Conservation (phyloP, 1,284 basidiomycete genomes). For the Ganoderma multipileum region DNA sequence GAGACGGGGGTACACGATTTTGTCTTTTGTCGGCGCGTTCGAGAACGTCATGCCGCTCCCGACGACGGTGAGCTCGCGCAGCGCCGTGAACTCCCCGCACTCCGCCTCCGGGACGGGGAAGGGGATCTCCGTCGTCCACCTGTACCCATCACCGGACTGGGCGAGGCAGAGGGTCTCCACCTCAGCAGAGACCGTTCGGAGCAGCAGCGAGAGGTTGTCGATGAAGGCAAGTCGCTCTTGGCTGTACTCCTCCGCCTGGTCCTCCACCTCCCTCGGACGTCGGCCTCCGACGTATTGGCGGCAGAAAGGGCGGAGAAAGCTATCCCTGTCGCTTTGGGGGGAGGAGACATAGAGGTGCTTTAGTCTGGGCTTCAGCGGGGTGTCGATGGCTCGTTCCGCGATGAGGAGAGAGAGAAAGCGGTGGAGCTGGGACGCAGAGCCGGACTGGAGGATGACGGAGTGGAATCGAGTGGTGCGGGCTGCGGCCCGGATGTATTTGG, state of each 20-base stretch:
- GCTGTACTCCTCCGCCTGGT: conserved; percentile 1
- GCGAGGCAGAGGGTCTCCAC: conserved; percentile 7
- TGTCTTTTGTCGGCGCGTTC: not conserved
- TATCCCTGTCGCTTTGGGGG: not conserved
- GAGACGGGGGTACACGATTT: conserved; percentile 2
- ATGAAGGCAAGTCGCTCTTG: conserved; percentile 5
- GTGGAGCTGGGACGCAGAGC: conserved; percentile 1
- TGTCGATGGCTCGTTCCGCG: not conserved
- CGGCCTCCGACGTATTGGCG: not conserved
- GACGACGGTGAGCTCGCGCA: conserved; percentile 15
- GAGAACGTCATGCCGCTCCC: conserved; percentile 8
- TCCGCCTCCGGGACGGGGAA: conserved; percentile 5
- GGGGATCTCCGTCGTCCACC: conserved; percentile 6
- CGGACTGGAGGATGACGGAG: conserved; percentile 2
- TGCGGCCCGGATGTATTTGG: not conserved
- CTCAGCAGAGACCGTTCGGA: conserved; percentile 5
- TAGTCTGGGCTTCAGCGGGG: not conserved
- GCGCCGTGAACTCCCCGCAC: conserved; percentile 7
- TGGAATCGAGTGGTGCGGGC: conserved; percentile 10
- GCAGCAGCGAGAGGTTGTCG: conserved; percentile 1
- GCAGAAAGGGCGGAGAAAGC: not conserved
- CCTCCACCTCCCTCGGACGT: not conserved
- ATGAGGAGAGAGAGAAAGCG: not conserved
- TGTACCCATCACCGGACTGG: conserved; percentile 2
- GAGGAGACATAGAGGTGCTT: conserved; percentile 7